Conservation (phyloP, 2,329 filamentous ascomycete genomes). For the Aspergillus viridinutans region DNA sequence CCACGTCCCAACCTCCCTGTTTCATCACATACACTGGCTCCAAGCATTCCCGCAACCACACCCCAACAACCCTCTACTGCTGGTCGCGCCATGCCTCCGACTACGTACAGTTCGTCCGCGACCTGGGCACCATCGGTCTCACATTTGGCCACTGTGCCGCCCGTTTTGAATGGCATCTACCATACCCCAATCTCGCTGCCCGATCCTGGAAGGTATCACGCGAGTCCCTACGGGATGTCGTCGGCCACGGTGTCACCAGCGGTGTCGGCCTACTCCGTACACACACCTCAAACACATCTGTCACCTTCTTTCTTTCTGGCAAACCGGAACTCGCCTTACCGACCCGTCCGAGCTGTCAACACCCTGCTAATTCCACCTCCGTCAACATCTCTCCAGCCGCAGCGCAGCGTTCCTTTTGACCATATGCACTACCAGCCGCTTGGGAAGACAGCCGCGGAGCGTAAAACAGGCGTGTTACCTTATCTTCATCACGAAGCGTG, state of each 20-base stretch:
- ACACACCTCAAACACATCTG: slow-evolving; percentile 63
- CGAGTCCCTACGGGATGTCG: slow-evolving; percentile 47
- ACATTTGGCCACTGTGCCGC: slow-evolving; percentile 28
- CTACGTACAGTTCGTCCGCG: slow-evolving; percentile 59
- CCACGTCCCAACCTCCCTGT: slow-evolving; percentile 69
- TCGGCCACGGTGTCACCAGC: slow-evolving; percentile 64
- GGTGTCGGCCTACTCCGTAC: slow-evolving; percentile 58
- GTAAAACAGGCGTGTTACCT: slow-evolving; percentile 65
- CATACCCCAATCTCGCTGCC: slow-evolving; percentile 26
- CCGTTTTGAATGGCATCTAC: slow-evolving; percentile 27
- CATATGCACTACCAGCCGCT: slow-evolving; percentile 82
- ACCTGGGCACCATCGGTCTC: slow-evolving; percentile 47
- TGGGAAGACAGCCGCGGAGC: slow-evolving; percentile 63
- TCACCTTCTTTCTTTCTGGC: slow-evolving; percentile 86
- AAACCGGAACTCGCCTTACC: slow-evolving; percentile 87
- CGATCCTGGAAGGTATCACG: slow-evolving; percentile 42
- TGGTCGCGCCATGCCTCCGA: slow-evolving; percentile 67
- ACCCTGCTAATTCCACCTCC: slow-evolving; percentile 87
- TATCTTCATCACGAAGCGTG: slow-evolving; percentile 44
- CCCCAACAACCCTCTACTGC: slow-evolving; percentile 60
- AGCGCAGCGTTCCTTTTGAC: slow-evolving; percentile 60
- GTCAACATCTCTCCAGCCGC: slow-evolving; percentile 71
- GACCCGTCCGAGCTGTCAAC: slow-evolving; percentile 82
- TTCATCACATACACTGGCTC: slow-evolving; percentile 47
- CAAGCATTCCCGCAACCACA: slow-evolving; percentile 38